Conservation (phyloP, 352 stramenopile species). For the Phytopythium sindhum region DNA sequence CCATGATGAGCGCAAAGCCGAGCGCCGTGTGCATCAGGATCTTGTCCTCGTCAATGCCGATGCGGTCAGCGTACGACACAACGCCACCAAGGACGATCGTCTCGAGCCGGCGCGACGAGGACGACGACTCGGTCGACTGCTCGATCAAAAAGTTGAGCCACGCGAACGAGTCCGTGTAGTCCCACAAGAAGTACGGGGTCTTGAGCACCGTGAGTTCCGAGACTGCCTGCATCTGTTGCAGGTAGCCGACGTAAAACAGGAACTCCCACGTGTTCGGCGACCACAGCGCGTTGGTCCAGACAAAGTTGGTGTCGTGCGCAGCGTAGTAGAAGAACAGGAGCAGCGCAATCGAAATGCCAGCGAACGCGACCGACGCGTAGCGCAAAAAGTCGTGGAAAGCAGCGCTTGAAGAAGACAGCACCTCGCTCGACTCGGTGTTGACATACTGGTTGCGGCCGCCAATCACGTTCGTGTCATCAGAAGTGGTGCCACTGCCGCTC, state of each 20-base stretch:
- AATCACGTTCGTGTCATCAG: constrained; percentile 43
- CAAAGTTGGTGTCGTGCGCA: constrained; percentile 38
- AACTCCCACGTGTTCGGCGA: constrained; percentile 80
- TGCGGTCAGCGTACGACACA: constrained; percentile 54
- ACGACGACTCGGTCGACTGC: constrained; percentile 11
- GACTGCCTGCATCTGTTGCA: constrained; percentile 64
- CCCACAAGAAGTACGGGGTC: constrained; percentile 61
- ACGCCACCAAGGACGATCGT: constrained; percentile 53
- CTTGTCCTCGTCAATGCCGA: constrained; percentile 41
- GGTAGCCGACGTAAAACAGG: constrained; percentile 56
- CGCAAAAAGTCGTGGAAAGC: constrained; percentile 59
- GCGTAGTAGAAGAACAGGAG: constrained; percentile 63
- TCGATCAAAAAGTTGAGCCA: constrained; percentile 67
- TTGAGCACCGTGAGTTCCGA: constrained; percentile 63
- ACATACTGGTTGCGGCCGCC: constrained; percentile 50
- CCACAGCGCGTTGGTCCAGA: constrained; percentile 45
- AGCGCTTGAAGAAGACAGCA: constrained; percentile 40
- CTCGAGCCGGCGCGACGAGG: constrained; percentile 40
- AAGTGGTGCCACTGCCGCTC: constrained; percentile 6
- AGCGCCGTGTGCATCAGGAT: constrained; percentile 33
- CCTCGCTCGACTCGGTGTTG: constrained; percentile 37
- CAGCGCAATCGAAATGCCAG: constrained; percentile 59
- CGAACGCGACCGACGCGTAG: constrained; percentile 51
- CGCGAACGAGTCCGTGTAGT: constrained; percentile 66
- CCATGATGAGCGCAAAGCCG: constrained; percentile 45